phyloP scores from a whole-genome alignment of 441 rosid species.

The Isatis lusitanica region DNA sequence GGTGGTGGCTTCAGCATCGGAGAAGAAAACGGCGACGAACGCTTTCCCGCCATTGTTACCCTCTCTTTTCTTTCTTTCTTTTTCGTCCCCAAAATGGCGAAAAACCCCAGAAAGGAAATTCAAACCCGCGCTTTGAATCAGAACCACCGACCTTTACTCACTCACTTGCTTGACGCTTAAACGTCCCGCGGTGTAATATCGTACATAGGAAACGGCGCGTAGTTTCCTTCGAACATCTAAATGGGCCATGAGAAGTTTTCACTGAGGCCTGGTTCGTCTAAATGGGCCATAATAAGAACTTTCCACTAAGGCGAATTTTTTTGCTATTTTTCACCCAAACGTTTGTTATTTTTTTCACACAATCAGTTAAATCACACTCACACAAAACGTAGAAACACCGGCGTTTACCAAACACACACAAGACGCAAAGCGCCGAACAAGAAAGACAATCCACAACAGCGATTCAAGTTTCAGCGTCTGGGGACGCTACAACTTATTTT shows the following conservation, averaged over 20 bases:
- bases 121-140: slow-evolving; percentile 18
- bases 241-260: neutral
- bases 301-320: neutral
- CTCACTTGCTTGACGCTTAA: neutral
- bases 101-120: neutral
- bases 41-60: slow-evolving; percentile 61
- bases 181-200: slow-evolving; percentile 9
- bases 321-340: no score
- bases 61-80: neutral
- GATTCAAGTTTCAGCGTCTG: slow-evolving; percentile 24
- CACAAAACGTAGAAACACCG: neutral
- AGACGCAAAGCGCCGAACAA: slow-evolving; percentile 8
- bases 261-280: neutral
- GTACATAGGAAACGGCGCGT: neutral
- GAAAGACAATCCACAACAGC: neutral
- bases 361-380: neutral
- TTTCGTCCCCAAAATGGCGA: slow-evolving; percentile 14
- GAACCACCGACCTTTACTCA: slow-evolving; percentile 6
- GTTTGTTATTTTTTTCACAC: neutral
- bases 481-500: slow-evolving; percentile 17
- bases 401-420: slow-evolving; percentile 14
- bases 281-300: neutral
- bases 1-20: slow-evolving; percentile 35
- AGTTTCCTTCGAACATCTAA: neutral
- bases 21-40: slow-evolving; percentile 36